Evolutionary conservation across 768 basidiomycete species (phyloP).

Genomic region (Mycena galericulata): DNA sequence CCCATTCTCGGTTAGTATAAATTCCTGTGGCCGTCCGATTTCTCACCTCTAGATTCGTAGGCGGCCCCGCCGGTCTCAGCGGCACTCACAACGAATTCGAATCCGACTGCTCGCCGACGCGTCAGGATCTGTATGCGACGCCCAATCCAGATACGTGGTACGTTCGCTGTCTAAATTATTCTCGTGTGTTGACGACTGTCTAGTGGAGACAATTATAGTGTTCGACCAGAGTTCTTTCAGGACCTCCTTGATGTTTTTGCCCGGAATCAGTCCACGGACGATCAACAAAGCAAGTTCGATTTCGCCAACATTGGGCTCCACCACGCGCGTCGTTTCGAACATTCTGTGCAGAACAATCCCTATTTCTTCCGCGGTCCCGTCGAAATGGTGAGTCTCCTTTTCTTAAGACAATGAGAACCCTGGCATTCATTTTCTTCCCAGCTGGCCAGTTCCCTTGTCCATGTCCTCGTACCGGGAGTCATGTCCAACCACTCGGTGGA

Average conservation of each 20-base stretch:
- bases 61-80: not conserved
- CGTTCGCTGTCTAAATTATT: not conserved
- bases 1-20: not conserved
- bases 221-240: not conserved
- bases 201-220: not conserved
- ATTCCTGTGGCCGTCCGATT: not conserved
- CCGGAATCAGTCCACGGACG: not conserved
- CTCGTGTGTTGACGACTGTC: not conserved
- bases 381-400: constrained; percentile 12
- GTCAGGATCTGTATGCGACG: constrained; percentile 13
- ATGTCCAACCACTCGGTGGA: constrained; percentile 18
- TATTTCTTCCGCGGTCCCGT: constrained; percentile 19
- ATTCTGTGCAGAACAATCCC: constrained; percentile 6
- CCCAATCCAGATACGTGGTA: no score
- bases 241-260: not conserved
- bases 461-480: not conserved
- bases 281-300: not conserved
- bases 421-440: not conserved
- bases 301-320: not conserved
- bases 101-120: not conserved
- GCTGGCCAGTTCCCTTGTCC: not conserved
- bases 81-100: constrained; percentile 26
- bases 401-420: not conserved
- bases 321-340: not conserved
- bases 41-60: not conserved